These are phyloP conservation scores for Colletotrichum zoysiae DNA, from an alignment of 2,329 filamentous ascomycete genomes.

Conservation along the genomic window DNA sequence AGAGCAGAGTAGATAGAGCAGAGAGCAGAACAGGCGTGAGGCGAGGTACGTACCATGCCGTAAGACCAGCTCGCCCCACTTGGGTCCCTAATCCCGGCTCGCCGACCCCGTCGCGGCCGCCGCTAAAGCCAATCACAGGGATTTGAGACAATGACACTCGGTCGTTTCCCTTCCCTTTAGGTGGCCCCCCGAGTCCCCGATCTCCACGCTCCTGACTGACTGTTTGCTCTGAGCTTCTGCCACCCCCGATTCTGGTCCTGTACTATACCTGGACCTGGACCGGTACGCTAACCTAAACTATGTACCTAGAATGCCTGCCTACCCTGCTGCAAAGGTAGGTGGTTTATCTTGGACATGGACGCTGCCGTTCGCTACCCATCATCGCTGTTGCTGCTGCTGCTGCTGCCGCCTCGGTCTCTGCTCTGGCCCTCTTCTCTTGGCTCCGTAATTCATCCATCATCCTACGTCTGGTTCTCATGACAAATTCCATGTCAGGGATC, in stretches of 20 bases:
- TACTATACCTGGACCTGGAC: background rate
- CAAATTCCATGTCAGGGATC: background rate
- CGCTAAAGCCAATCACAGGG: constrained; percentile 26
- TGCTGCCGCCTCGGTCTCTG: background rate
- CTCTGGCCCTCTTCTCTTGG: background rate
- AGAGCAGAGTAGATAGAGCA: background rate
- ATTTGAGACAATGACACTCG: constrained; percentile 24
- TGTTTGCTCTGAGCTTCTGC: background rate
- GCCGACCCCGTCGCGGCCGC: constrained; percentile 22
- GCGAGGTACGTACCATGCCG: constrained; percentile 1
- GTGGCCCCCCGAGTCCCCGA: constrained; percentile 30
- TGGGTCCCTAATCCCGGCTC: constrained; percentile 17
- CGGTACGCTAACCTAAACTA: background rate
- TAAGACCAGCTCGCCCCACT: constrained; percentile 3
- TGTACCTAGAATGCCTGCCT: no score
- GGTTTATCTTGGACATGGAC: background rate
- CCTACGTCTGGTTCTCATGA: constrained; percentile 9
- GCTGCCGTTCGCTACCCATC: background rate
- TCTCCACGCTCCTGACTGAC: constrained; percentile 15
- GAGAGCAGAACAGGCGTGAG: background rate
- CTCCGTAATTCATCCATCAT: background rate
- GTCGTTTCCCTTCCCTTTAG: constrained; percentile 24
- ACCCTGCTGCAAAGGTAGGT: no score
- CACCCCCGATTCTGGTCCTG: background rate
- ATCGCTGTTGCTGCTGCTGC: background rate